Base-by-base conservation (phyloP, 768 basidiomycete species). In the Galerina sulciceps region DNA sequence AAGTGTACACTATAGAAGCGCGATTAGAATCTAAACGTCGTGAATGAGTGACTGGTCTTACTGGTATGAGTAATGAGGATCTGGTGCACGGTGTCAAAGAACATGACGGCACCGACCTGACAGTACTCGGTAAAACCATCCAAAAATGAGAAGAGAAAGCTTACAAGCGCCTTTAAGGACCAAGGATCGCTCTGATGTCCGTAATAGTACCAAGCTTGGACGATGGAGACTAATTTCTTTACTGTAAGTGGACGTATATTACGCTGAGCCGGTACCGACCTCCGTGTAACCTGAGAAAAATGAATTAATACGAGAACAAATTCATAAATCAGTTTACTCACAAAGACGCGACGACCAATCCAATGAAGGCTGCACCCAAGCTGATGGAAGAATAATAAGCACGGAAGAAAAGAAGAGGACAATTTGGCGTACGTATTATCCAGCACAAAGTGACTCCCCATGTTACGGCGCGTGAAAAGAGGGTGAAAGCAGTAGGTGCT, bases 181-280 rank as follows among this genome's bases (percentile, higher is more conserved):
- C 82, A 85, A 22, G 69, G 64, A 65, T 86, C 85, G 22, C 69
- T 73, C 52, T 82, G 79, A 64, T 86, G 78, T 14, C 71, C 74
- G 55, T 69, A 85, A 63, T 86, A 87, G 60, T 80, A 85, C 76
- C 77, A 84, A 1, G 78, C 75, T 66, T 87, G 86, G 26, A 86
- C 69, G 40, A 75, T 74, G 6, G 82, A 82, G n/a, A 85, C 85
- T 87, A 43, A 11, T 31, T n/a, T 6, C 2, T 11, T 11, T 22
- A 22, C 35, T 51, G 10, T 10, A 43, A 43, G 43, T 52, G 34
- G 31, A 23, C 1, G 9, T 11, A 15, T 18, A 31, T 17, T 2
- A 6, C 34, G 14, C 37, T 34, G 51, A 26, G 41, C 52, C 26
- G 23, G 1, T 17, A 65, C 73, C 10, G 55, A 84, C 84, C 79